Base-by-base conservation (phyloP, 306 rosid species). In the Prunus mume region DNA sequence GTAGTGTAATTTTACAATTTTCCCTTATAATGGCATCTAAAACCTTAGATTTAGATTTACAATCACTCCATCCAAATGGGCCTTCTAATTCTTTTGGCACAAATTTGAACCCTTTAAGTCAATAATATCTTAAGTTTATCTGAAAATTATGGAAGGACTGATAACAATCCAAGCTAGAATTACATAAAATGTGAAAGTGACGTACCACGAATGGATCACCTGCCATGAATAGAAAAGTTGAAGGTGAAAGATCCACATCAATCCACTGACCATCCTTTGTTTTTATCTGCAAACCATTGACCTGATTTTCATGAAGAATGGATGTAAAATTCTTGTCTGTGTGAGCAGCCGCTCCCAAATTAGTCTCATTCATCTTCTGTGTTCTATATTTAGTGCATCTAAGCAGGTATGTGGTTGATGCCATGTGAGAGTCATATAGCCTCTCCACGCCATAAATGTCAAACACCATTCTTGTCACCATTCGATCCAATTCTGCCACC, bases 161-260 rank as follows among this genome's bases (percentile, higher is more conserved):
- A 34, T 5, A 34, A 5, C 41, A 34, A 34, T 34, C 41, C 41
- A 34, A 34, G 8, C 41, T 34, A 34, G 41, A 34, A 47, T 3
- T 47, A 14, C 52, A 47, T 12, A 52, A 20, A 51, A 0, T 6
- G 13, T 8, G 54, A 52, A 51, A 52, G 3, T 9, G 19, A 32
- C 80, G 4, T 60, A 83, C 87, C 89, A 65, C 76, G 24, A 86
- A 47, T 19, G 56, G 76, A 18, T 86, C 85, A 4, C 87, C 87
- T 1, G 87, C 87, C 64, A 86, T 22, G 77, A 80, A 38, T 4
- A 80, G 34, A 65, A 83, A 86, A 3, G 83, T 74, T 20, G 77
- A 32, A 2, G 78, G 77, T 9, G 78, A 77, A 20, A 83, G 85
- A 2, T 77, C 47, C 20, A 76, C 56, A 12, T 78, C 69, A 24